These are phyloP conservation scores for Zygotorulaspora sp. DNA, from an alignment of 805 yeast genomes.

Conservation along the genomic window DNA sequence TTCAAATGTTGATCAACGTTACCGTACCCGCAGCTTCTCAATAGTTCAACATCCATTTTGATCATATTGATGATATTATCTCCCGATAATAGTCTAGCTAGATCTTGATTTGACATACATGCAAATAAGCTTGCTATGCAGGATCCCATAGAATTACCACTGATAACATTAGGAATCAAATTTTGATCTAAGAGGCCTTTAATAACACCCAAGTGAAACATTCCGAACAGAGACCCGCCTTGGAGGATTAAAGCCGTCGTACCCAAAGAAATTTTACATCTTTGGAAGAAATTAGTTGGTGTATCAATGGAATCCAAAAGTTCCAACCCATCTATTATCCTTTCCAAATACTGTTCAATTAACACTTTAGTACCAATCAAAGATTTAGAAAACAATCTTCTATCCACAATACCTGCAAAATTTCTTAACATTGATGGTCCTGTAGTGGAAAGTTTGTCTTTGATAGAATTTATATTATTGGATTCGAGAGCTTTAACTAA, in stretches of 20 bases:
- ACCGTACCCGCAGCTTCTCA: slow-evolving; percentile 45
- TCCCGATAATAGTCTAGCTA: slow-evolving; percentile 44
- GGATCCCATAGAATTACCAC: slow-evolving; percentile 93
- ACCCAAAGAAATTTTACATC: slow-evolving; percentile 83
- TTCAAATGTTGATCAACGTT: slow-evolving; percentile 35
- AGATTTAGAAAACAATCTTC: slow-evolving; percentile 71
- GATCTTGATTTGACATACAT: slow-evolving; percentile 61
- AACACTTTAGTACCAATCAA: slow-evolving; percentile 83
- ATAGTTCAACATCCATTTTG: slow-evolving; percentile 54
- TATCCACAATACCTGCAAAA: slow-evolving; percentile 84
- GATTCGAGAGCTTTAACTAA: slow-evolving; percentile 57
- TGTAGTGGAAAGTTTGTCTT: slow-evolving; percentile 64
- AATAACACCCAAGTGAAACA: slow-evolving; percentile 91
- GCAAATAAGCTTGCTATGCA: slow-evolving; percentile 85
- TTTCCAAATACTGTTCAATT: slow-evolving; percentile 64
- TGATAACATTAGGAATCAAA: slow-evolving; percentile 75
- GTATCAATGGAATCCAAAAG: slow-evolving; percentile 52
- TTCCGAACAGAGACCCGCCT: slow-evolving; percentile 92
- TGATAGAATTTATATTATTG: slow-evolving; percentile 50
- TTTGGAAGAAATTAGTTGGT: slow-evolving; percentile 70
- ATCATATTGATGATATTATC: slow-evolving; percentile 40
- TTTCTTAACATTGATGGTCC: slow-evolving; percentile 71
- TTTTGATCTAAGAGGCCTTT: slow-evolving; percentile 73
- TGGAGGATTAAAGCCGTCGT: slow-evolving; percentile 86
- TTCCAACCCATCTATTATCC: slow-evolving; percentile 67